Conservation (phyloP, 176 grass and related monocot genomes). For the Cenchrus americanus region DNA sequence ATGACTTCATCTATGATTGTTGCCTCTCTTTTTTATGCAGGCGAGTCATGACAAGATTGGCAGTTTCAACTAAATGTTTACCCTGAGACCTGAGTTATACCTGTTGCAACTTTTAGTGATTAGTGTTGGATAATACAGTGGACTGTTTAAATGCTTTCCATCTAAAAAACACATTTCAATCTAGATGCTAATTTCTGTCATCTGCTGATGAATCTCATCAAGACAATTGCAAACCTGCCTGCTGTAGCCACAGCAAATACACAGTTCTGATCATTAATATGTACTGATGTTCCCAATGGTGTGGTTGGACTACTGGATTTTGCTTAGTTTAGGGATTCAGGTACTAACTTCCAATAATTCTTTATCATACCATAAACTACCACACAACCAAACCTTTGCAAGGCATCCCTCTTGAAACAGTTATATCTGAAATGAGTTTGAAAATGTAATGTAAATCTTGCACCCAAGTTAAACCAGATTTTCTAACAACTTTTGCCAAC, state of each 20-base stretch:
- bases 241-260: constrained; percentile 1
- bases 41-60: neutral
- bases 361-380: constrained; percentile 16
- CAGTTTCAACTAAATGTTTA: neutral
- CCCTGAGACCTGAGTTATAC: neutral
- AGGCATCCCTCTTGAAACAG: neutral
- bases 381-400: constrained; percentile 1
- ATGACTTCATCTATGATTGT: neutral
- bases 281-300: neutral
- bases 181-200: constrained; percentile 2
- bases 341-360: constrained; percentile 27
- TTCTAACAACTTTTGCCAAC: constrained; percentile 22
- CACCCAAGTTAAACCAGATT: constrained; percentile 12
- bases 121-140: neutral
- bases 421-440: constrained; percentile 21
- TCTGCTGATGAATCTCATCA: neutral
- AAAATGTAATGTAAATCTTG: constrained; percentile 13
- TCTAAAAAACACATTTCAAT: neutral
- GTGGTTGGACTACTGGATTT: neutral
- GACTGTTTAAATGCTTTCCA: neutral
- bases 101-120: neutral
- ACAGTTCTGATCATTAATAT: neutral
- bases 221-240: neutral
- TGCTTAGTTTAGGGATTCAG: neutral
- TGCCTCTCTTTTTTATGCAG: neutral